Conservation (phyloP, 2,329 filamentous ascomycete genomes). For the Orbilia brochopaga region DNA sequence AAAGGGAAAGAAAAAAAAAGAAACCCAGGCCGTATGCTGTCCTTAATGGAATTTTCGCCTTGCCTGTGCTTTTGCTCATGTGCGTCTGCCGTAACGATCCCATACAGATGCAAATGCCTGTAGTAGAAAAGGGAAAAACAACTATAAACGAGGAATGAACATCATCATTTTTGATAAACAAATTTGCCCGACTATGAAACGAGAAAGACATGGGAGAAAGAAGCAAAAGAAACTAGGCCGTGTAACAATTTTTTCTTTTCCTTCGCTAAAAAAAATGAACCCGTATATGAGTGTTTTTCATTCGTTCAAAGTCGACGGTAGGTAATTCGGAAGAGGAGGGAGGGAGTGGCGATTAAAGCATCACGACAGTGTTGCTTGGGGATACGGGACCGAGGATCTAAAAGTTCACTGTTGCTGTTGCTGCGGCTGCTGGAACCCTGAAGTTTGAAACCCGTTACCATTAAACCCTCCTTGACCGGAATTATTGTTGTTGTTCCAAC, state of each 20-base stretch:
- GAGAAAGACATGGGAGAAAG: slow-evolving; percentile 24
- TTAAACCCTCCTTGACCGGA: slow-evolving; percentile 43
- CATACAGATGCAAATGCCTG: slow-evolving; percentile 51
- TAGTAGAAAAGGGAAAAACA: slow-evolving; percentile 24
- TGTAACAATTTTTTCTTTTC: slow-evolving; percentile 45
- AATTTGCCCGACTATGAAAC: slow-evolving; percentile 29
- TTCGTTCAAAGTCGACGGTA: slow-evolving; percentile 32
- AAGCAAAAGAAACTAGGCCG: slow-evolving; percentile 43
- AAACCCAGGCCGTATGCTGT: slow-evolving; percentile 47
- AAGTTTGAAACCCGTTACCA: slow-evolving; percentile 46
- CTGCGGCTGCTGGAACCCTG: slow-evolving; percentile 45
- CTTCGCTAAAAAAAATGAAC: slow-evolving; percentile 47
- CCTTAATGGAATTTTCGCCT: slow-evolving; percentile 36
- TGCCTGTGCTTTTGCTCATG: slow-evolving; percentile 29
- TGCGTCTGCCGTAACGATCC: slow-evolving; percentile 45
- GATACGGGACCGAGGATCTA: slow-evolving; percentile 4
- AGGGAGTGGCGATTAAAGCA: slow-evolving; percentile 26
- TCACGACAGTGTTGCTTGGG: slow-evolving; percentile 24
- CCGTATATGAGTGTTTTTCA: slow-evolving; percentile 41
- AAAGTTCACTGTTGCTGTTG: slow-evolving; percentile 42
- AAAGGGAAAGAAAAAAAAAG: slow-evolving; percentile 9
- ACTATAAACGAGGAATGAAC: slow-evolving; percentile 24
- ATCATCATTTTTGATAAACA: slow-evolving; percentile 40
- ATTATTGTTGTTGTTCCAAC: slow-evolving; percentile 41
- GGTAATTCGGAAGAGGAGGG: slow-evolving; percentile 25